phyloP scores from a whole-genome alignment of 2,329 filamentous ascomycete genomes.

The Talaromyces sp. region DNA sequence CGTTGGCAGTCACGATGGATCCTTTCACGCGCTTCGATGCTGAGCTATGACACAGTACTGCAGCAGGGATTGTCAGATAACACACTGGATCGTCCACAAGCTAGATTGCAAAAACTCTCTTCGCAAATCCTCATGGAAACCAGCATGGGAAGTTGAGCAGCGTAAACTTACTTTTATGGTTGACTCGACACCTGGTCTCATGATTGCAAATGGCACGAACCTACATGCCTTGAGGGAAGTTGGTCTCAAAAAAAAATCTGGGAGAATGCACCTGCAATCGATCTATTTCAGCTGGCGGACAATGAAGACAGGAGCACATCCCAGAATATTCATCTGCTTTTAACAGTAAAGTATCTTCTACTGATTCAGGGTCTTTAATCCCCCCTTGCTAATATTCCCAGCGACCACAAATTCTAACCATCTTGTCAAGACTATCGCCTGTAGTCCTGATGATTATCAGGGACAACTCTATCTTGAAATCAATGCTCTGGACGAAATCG shows the following conservation, averaged over 20 bases:
- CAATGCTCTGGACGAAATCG: conserved; percentile 44
- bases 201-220: no score
- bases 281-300: conserved; percentile 34
- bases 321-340: conserved; percentile 32
- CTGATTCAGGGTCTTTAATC: not conserved
- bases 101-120: not conserved
- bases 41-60: conserved; percentile 4
- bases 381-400: conserved; percentile 19
- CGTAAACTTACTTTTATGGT: not conserved
- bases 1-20: not conserved
- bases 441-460: conserved; percentile 31
- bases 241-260: conserved; percentile 22
- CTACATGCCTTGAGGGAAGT: no score
- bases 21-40: not conserved
- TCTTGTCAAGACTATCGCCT: conserved; percentile 39
- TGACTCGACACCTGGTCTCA: not conserved
- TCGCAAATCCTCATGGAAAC: not conserved
- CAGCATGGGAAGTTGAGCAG: conserved; percentile 8
- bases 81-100: conserved; percentile 8
- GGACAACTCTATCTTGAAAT: conserved; percentile 29
- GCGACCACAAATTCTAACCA: conserved; percentile 48
- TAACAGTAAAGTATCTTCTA: conserved; percentile 30
- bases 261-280: conserved; percentile 43
- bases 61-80: not conserved
- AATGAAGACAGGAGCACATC: conserved; percentile 28